Evolutionary conservation across 106 monocot species (phyloP), one percentile per base, ranked within the genome.

Genomic region (Gastrodia elata): DNA sequence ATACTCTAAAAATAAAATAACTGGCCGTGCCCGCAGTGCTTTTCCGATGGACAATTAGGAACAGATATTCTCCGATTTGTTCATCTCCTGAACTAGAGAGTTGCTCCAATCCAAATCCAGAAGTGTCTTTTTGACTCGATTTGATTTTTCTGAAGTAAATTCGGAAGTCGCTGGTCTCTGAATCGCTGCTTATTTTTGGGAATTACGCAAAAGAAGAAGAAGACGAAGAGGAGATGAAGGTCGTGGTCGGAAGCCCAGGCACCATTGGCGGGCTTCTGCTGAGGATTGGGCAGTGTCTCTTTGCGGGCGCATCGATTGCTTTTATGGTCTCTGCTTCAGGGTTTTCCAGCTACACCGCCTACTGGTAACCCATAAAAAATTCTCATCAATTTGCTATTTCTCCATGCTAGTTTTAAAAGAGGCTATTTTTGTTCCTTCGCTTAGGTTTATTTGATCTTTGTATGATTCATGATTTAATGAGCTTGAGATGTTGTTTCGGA

Each of bases 241-340:
- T 79, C 38, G 7, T 83, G 18, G 24, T 76, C 20, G 83, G 83
- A 65, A 80, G 83, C 64, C 83, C 83, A 0, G 83, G 83, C 2
- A 83, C 83, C 2, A 36, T 76, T 5, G 72, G 80, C 59, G 83
- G 83, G 28, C 49, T 83, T 56, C 30, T 72, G 36, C 73, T 83
- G 36, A 83, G 83, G 72, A 16, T 72, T 15, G 83, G 79, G 56
- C 83, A 80, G 79, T 79, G 75, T 65, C 26, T 80, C 27, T 83
- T 79, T 64, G 75, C 79, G 5, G 76, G 67, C 27, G 56, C 79
- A 46, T 83, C 83, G 26, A 80, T 83, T 38, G 76, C 57, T 33
- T 28, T 78, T 35, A 82, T 82, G 82, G 68, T 78, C 13, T 78
- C 82, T 16, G 77, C 76, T 34, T 11, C 68, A 9, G 76, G 76